Evolutionary conservation across 176 grass and related monocot genomes (phyloP), one percentile per base, ranked within the genome.

Genomic region (Secale cereale): DNA sequence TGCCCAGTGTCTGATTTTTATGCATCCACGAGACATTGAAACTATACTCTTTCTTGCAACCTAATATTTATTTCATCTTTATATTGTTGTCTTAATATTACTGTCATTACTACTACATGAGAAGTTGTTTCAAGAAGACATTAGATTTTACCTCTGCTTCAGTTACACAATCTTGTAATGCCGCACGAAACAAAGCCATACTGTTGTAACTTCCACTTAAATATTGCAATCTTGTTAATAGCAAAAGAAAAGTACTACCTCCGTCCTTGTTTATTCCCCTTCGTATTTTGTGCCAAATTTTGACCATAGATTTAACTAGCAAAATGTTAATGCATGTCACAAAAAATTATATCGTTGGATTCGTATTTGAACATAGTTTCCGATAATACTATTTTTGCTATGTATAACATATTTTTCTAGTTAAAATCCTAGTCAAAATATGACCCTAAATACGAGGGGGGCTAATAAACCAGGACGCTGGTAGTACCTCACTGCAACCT

Each of bases 61-160:
- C 7, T 81, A 50, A 4, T 70, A 68, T 77, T 31, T 64, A 80
- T 76, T 71, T 76, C 32, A 10, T 48, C 3, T 70, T 77, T 83
- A 40, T 65, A 83, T 76, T 66, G 66, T 27, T 89, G 30, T 83
- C 15, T 69, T 82, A 37, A 79, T 50, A 63, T 80, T 77, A 45
- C 23, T 35, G 75, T 74, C 14, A 39, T 59, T 59, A 59, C 45
- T 60, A 69, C 70, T 84, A 48, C 8, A 80, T 57, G 57, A 28
- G 43, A 27, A 23, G 33, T 89, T 26, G 39, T 32, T 73, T 74
- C 8, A 54, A 54, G 16, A 74, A 79, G 7, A 41, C 14, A 8
- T 66, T 79, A 13, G 17, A 50, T 61, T 81, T 77, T 60, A 80
- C 67, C 28, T 37, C 67, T 35, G 56, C 2, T 81, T 76, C 48